phyloP scores from a whole-genome alignment of 164 flowering plant genomes.

The Tinospora cordifolia region DNA sequence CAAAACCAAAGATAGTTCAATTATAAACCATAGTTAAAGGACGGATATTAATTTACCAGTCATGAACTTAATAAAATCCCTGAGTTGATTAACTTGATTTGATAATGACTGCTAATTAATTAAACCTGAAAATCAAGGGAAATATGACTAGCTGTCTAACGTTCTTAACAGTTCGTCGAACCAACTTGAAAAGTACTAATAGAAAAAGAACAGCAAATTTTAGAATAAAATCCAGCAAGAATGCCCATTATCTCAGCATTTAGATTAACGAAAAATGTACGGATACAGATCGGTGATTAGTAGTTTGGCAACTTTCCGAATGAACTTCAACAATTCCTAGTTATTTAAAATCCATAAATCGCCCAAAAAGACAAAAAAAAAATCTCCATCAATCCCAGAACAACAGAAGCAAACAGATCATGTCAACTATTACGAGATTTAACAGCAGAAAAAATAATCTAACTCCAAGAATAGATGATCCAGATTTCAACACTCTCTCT shows the following conservation, averaged over 20 bases:
- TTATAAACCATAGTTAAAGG: too few relatives aligned
- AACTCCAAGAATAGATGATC: neutral
- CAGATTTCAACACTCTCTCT: neutral
- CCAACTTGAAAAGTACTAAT: too few relatives aligned
- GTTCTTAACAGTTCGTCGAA: neutral
- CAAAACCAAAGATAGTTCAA: too few relatives aligned
- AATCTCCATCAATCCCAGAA: neutral
- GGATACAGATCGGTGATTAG: neutral
- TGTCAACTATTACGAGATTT: neutral
- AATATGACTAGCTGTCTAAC: neutral
- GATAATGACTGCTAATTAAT: too few relatives aligned
- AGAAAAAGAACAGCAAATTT: too few relatives aligned
- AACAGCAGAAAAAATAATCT: neutral
- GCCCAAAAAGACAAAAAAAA: neutral
- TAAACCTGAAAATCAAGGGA: too few relatives aligned
- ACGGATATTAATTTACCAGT: too few relatives aligned
- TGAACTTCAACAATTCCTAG: neutral
- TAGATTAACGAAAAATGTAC: neutral
- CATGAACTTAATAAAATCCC: too few relatives aligned
- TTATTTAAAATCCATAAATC: neutral
- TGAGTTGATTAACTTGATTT: too few relatives aligned
- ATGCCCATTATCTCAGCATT: neutral
- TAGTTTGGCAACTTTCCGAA: too few relatives aligned
- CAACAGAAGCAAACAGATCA: neutral
- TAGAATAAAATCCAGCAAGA: neutral